Conservation (phyloP, 2,329 filamentous ascomycete species). For the Apiospora pterosperma region DNA sequence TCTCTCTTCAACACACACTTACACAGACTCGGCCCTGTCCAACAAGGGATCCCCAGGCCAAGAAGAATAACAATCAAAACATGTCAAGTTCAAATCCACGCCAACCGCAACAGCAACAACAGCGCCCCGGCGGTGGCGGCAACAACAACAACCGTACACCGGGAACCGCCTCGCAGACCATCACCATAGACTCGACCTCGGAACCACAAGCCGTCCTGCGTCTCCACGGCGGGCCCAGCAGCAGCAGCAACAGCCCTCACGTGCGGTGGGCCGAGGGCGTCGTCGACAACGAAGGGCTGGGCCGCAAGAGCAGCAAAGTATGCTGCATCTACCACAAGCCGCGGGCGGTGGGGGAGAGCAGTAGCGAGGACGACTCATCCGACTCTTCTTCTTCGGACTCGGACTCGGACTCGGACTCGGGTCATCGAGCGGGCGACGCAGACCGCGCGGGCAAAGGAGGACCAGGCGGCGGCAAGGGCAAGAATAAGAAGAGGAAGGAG, state of each 20-base stretch:
- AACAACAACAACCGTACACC: not conserved
- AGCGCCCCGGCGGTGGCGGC: not conserved
- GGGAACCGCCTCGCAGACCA: not conserved
- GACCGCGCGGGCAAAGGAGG: not conserved
- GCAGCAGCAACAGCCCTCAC: slow-evolving; percentile 42
- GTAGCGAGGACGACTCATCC: slow-evolving; percentile 59
- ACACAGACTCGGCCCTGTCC: too few relatives aligned
- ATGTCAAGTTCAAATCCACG: not conserved
- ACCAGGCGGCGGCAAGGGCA: not conserved
- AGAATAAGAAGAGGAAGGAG: slow-evolving; percentile 33
- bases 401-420: slow-evolving; percentile 53
- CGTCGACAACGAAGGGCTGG: slow-evolving; percentile 91
- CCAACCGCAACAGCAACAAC: not conserved
- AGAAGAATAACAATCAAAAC: not conserved
- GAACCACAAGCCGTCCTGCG: slow-evolving; percentile 40
- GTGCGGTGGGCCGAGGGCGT: slow-evolving; percentile 94
- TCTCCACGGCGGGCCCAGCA: slow-evolving; percentile 45
- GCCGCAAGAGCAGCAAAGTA: slow-evolving; percentile 96
- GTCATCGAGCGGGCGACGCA: slow-evolving; percentile 18
- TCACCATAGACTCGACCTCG: not conserved
- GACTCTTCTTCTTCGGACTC: slow-evolving; percentile 51
- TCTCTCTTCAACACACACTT: too few relatives aligned
- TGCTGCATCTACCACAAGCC: slow-evolving; percentile 98
- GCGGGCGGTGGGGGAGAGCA: slow-evolving; percentile 77
- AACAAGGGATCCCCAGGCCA: too few relatives aligned